Base-by-base conservation (phyloP, 108 stramenopile genomes). In the Cyclotella cryptica region DNA sequence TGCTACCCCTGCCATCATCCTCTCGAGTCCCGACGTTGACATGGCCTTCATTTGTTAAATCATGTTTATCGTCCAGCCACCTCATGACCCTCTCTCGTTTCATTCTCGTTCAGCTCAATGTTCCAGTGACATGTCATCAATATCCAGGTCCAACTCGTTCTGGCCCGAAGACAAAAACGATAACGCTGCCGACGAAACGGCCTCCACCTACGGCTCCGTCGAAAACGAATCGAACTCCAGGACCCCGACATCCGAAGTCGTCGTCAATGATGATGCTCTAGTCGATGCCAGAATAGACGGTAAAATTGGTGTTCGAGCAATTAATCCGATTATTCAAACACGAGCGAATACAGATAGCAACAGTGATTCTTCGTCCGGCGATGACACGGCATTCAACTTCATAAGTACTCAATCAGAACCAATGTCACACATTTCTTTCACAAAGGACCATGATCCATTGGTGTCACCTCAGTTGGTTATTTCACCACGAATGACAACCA, bases 321-420 rank as follows among this genome's bases (percentile, higher is more conserved):
- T 1, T 18, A 46, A 11, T 11, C 26, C 26, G 10, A 10, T 15
- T 15, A 45, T 28, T 13, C 44, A 72, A 18, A 49, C 28, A 0
- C 10, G 41, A 14, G 41, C 39, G 1, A 44, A 41, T 18, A 45
- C 1, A 52, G 29, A 66, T 18, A 22, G 39, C 26, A 17, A 28
- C 41, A 39, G 13, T 13, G 43, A 63, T 15, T n/a, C n/a, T 4
- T 10, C 24, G 40, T 13, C 21, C 17, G 12, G 11, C 43, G 21
- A 55, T 11, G 42, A 62, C 18, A 14, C 42, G 42, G 62, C 62
- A n/a, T 75, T 75, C 74, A 75, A 75, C 54, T 75, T 64, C 55
- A 54, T 75, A 14, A 75, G 74, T 26, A 75, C 74, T 8, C 74
- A 75, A 75, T 66, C 74, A 18, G 47, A 64, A 53, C 41, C 74